phyloP scores from a whole-genome alignment of 768 basidiomycete species.

The Hortiboletus flavorubellus region DNA sequence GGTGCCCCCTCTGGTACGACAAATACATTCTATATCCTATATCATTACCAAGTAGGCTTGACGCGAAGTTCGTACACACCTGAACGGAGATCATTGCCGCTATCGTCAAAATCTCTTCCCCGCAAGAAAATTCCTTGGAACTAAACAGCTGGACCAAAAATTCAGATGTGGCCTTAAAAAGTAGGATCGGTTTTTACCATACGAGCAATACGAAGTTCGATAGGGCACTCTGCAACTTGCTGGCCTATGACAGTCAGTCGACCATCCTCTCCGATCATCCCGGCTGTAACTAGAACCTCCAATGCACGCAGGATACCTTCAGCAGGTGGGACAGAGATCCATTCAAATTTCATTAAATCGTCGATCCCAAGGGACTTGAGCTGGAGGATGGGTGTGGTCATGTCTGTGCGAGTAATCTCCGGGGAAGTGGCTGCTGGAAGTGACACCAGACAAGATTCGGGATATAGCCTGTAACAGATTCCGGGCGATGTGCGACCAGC shows the following conservation, averaged over 20 bases:
- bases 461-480: conserved; percentile 89
- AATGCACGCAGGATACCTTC: conserved; percentile 83
- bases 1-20: conserved; percentile 81
- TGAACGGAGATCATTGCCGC: conserved; percentile 95
- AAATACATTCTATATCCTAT: conserved; percentile 70
- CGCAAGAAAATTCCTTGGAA: conserved; percentile 83
- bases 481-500: conserved; percentile 93
- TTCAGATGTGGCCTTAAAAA: background rate
- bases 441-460: conserved; percentile 53
- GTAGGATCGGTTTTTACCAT: conserved; percentile 57
- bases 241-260: conserved; percentile 73
- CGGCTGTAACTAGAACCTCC: conserved; percentile 75
- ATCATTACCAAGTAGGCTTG: background rate
- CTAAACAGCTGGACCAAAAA: conserved; percentile 62
- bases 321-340: conserved; percentile 85
- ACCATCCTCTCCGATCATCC: conserved; percentile 83
- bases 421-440: conserved; percentile 75
- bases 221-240: conserved; percentile 89
- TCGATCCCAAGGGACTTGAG: conserved; percentile 94
- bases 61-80: conserved; percentile 37
- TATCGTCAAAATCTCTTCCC: conserved; percentile 94
- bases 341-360: conserved; percentile 94
- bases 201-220: conserved; percentile 90
- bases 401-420: conserved; percentile 87
- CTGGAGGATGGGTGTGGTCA: conserved; percentile 89